Base-by-base conservation (phyloP, 805 yeast species). In the Zygoascus ofunaensis region DNA sequence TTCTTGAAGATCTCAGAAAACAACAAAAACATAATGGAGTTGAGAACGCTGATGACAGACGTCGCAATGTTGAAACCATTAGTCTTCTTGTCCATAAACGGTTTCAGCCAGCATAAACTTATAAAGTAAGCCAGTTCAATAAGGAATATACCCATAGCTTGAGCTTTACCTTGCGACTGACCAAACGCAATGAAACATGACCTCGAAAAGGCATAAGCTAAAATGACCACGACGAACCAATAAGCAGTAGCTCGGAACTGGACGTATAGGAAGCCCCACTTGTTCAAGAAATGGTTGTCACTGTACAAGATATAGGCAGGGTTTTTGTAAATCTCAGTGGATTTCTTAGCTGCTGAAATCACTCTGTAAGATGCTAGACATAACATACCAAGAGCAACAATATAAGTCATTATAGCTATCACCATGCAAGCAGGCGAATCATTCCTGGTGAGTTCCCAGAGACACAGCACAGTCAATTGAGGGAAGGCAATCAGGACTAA, bases 71-170 rank as follows among this genome's bases (percentile, higher is more conserved):
- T 90, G 75, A 87, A 85, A n/a, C 78, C 80, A 56, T 92, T 92
- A 28, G 97, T 89, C 66, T 94, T 75, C 64, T 82, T 87, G 66
- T 92, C 97, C 89, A 92, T 80, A 63, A 76, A 92, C 8, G 98
- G 98, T 63, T 92, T 76, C 45, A 74, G 66, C 73, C 77, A 75
- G 57, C 87, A 80, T 22, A 87, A 55, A 0, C 70, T 69, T 30
- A 73, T 73, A 49, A 84, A 77, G 64, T 81, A 87, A 19, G 75
- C 53, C 43, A 90, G 66, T 61, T 92, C 97, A 49, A 85, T 69
- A 15, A 71, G 79, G 56, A 90, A 83, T 5, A 89, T 72, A 41
- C 83, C 68, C 49, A 86, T 72, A 1, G 95, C 84, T 60, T 84
- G 96, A 4, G 74, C 80, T 55, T 81, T 83, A 49, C 98, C 97